phyloP scores from a whole-genome alignment of 345 rosid genomes.

The Litchi chinensis region DNA sequence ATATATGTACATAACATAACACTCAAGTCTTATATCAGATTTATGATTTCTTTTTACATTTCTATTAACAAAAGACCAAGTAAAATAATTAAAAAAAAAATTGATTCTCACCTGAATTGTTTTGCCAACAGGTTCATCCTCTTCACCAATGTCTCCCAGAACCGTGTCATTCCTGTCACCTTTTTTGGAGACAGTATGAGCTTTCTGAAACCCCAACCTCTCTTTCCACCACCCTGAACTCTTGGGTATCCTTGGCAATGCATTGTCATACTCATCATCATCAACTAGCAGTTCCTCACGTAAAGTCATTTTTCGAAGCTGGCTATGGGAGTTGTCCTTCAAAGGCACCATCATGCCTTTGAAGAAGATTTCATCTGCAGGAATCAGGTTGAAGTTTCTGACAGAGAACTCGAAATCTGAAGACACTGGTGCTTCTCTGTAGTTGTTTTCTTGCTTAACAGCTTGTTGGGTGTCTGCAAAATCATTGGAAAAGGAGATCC shows the following conservation, averaged over 20 bases:
- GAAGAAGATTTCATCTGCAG: slow-evolving; percentile 83
- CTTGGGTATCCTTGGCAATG: slow-evolving; percentile 33
- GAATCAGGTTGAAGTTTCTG: slow-evolving; percentile 49
- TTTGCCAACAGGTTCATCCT: slow-evolving; percentile 28
- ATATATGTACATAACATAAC: not conserved
- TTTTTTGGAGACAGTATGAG: slow-evolving; percentile 26
- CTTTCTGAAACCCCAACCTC: slow-evolving; percentile 44
- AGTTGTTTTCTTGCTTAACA: slow-evolving; percentile 39
- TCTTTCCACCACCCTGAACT: slow-evolving; percentile 61
- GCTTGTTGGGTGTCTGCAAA: slow-evolving; percentile 54
- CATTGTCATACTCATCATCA: slow-evolving; percentile 29
- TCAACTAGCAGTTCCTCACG: slow-evolving; percentile 58
- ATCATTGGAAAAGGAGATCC: slow-evolving; percentile 92
- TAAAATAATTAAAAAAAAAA: not conserved
- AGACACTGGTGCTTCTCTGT: slow-evolving; percentile 86
- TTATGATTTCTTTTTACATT: no score
- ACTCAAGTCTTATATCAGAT: not conserved
- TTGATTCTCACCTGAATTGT: slow-evolving; percentile 27
- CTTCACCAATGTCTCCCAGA: slow-evolving; percentile 46
- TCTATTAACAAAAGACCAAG: not conserved
- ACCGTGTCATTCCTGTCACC: slow-evolving; percentile 25
- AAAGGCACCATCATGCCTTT: slow-evolving; percentile 70
- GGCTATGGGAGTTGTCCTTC: slow-evolving; percentile 42
- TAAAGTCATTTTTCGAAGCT: slow-evolving; percentile 55
- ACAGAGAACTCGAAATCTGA: slow-evolving; percentile 78